Base-by-base conservation (phyloP, 1,284 basidiomycete genomes). In the Chiua sp. region DNA sequence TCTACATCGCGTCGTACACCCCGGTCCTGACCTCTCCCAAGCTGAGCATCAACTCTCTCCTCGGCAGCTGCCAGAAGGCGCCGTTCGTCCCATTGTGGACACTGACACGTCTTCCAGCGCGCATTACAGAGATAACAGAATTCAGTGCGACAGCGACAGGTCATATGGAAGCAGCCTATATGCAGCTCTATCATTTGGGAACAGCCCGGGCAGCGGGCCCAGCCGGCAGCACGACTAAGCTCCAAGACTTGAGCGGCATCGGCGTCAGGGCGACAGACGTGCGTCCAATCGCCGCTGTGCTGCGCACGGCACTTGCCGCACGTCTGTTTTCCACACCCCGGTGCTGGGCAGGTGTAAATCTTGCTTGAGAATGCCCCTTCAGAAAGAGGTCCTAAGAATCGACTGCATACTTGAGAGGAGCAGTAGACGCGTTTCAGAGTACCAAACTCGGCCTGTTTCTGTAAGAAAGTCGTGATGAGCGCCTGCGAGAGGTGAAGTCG, bases 81-180 rank as follows among this genome's bases (percentile, higher is more conserved):
- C 8, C 54, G 55, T 60, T 80, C 79, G 39, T 79, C 79, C 79
- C 79, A 80, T 59, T 77, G 77, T 2, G 69, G 65, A 61, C 80
- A 82, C 11, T 0, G 18, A 56, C 79, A 80, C 11, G 67, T 75
- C 68, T 79, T 80, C 80, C 80, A 82, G 23, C 46, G 59, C 10
- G 69, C 75, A 13, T 58, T 67, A 67, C 81, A 82, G 11, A 77
- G 55, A 57, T 81, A 81, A 65, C 80, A 82, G 62, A 82, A 82
- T 59, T 82, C 68, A 18, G 78, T 75, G 52, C 70, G 69, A 65
- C 80, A 82, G 30, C 76, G 68, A 61, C 80, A 82, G 10, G 79
- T 81, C 78, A 82, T 82, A 63, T 82, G 80, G 64, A 70, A 79
- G 61, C 80, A 82, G 1, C 80, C 81, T 15, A 69, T 61, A 42